Evolutionary conservation across 1,284 basidiomycete genomes (phyloP).

Genomic region (Boletus calvinii): DNA sequence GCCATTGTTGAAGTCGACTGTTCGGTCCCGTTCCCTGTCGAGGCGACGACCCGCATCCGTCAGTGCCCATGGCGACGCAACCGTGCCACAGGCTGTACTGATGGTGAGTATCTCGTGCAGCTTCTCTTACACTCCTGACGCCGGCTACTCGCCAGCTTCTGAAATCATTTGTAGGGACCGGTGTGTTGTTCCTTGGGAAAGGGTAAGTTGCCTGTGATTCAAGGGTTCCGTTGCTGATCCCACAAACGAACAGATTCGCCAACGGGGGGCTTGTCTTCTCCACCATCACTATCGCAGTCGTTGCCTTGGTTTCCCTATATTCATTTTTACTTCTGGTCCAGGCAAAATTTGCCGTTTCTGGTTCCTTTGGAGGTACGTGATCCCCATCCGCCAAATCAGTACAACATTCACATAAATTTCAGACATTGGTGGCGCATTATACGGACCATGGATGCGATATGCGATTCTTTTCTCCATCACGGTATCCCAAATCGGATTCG

Average conservation of each 20-base stretch:
- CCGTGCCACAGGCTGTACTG: conserved; percentile 83
- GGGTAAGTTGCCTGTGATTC: conserved; percentile 46
- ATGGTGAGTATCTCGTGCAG: conserved; percentile 59
- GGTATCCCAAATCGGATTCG: conserved; percentile 89
- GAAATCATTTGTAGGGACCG: conserved; percentile 96
- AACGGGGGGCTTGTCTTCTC: conserved; percentile 97
- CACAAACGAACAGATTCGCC: conserved; percentile 64
- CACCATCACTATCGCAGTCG: conserved; percentile 70
- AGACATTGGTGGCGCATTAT: conserved; percentile 94
- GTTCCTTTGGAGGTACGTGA: conserved; percentile 84
- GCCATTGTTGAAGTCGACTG: conserved; percentile 40
- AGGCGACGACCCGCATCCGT: conserved; percentile 56
- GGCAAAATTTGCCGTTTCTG: conserved; percentile 87
- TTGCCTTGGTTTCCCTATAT: conserved; percentile 88
- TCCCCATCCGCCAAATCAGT: not conserved
- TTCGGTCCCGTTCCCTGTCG: conserved; percentile 44
- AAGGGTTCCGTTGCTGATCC: not conserved
- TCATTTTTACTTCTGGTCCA: conserved; percentile 92
- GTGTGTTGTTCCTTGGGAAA: conserved; percentile 94
- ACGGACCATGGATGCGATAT: conserved; percentile 91
- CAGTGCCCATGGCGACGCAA: conserved; percentile 76
- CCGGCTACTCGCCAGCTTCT: conserved; percentile 56
- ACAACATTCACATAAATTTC: conserved; percentile 7
- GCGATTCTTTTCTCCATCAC: conserved; percentile 87
- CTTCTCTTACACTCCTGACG: conserved; percentile 11